Percentiles rank a stretch among this genome's conserved stretches.
Evolutionary conservation across 164 flowering plant genomes (phyloP).

Genomic region (Kalanchoe fedtschenkoi): DNA sequence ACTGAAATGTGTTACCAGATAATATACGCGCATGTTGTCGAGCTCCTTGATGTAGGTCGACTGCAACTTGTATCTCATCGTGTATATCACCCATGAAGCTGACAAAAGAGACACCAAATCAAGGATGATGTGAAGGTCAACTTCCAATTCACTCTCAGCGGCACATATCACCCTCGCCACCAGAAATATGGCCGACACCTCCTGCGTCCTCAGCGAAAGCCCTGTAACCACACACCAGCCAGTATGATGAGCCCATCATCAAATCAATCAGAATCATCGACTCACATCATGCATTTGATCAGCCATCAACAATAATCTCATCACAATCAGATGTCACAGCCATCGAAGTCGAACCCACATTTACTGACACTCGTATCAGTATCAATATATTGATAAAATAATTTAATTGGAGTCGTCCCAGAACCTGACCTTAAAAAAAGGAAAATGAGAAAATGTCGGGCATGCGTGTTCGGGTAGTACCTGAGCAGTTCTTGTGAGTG

Average conservation of each 20-base stretch:
- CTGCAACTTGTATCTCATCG: slow-evolving; percentile 67
- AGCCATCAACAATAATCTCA: too few relatives aligned
- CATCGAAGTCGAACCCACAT: too few relatives aligned
- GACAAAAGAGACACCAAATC: slow-evolving; percentile 40
- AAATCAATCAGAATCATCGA: too few relatives aligned
- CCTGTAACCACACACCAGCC: slow-evolving; percentile 26
- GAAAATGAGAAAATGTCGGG: too few relatives aligned
- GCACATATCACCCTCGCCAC: slow-evolving; percentile 48
- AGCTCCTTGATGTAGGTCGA: slow-evolving; percentile 55
- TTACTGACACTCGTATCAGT: too few relatives aligned
- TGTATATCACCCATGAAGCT: slow-evolving; percentile 74
- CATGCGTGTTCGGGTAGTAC: too few relatives aligned
- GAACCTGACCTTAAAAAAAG: too few relatives aligned
- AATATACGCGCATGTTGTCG: slow-evolving; percentile 48
- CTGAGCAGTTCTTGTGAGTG: slow-evolving; percentile 55
- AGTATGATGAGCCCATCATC: not conserved
- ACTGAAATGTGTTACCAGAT: slow-evolving; percentile 31
- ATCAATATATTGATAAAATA: too few relatives aligned
- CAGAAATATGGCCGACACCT: slow-evolving; percentile 62
- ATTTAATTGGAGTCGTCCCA: too few relatives aligned
- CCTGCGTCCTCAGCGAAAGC: slow-evolving; percentile 72
- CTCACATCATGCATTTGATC: not conserved
- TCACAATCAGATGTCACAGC: too few relatives aligned
- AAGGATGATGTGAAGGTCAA: slow-evolving; percentile 50
- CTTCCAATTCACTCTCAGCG: slow-evolving; percentile 20